Percentiles rank a stretch among this genome's conserved stretches.
Evolutionary conservation across 1,139 yeast genomes (phyloP).

Genomic region (Fermentozyma sake): DNA sequence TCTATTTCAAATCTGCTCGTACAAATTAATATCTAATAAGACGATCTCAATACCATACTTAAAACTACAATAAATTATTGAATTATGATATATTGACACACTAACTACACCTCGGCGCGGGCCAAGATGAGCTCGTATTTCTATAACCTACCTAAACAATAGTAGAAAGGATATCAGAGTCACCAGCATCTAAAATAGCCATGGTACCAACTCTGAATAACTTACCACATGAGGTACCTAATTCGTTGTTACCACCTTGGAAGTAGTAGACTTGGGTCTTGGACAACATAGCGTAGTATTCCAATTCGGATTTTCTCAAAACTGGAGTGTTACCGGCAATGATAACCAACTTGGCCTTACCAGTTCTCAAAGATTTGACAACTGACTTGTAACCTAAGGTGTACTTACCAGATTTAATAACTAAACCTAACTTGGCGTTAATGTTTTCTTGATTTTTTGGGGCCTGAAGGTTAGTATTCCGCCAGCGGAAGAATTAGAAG

Average conservation of each 20-base stretch:
- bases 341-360: slow-evolving; percentile 97
- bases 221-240: slow-evolving; percentile 99
- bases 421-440: slow-evolving; percentile 97
- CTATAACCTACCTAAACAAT: slow-evolving; percentile 18
- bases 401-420: slow-evolving; percentile 99
- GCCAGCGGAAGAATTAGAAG: too few relatives aligned
- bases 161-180: slow-evolving; percentile 90
- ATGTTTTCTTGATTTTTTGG: slow-evolving; percentile 95
- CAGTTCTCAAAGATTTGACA: slow-evolving; percentile 97
- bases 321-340: slow-evolving; percentile 99
- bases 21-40: too few relatives aligned
- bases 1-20: too few relatives aligned
- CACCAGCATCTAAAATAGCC: slow-evolving; percentile 98
- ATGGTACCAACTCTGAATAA: slow-evolving; percentile 99
- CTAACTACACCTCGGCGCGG: too few relatives aligned
- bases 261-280: slow-evolving; percentile 97
- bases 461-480: slow-evolving; percentile 63
- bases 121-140: too few relatives aligned
- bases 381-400: slow-evolving; percentile 99
- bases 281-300: slow-evolving; percentile 99
- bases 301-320: slow-evolving; percentile 99
- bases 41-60: too few relatives aligned
- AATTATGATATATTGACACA: too few relatives aligned
- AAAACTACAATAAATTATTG: too few relatives aligned
- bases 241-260: slow-evolving; percentile 99